Evolutionary conservation across 2,329 filamentous ascomycete genomes (phyloP), one percentile per base, ranked within the genome.

Genomic region (Pyricularia sp.): DNA sequence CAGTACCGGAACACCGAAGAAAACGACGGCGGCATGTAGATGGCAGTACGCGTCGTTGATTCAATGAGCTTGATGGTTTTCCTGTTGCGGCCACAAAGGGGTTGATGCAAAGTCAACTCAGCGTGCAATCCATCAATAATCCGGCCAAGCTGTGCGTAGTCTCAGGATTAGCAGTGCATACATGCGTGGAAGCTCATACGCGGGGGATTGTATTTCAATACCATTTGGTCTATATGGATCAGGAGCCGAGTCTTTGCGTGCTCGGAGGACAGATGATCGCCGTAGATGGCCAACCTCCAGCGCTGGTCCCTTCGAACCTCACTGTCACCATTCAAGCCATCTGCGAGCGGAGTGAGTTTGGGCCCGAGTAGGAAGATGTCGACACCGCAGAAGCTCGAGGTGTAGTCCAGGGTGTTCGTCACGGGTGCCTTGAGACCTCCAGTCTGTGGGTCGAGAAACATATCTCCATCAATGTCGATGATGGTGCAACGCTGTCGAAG

Each of bases 41-140:
- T 97, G 68, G 94, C 93, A 9, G 94, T 97, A 71, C 93, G 91
- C 16, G 94, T 97, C 31, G 89, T 87, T 16, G 94, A 96, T 77
- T 99, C 94, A 72, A 99, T 97, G 71, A 94, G 80, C 79, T 97
- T 97, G 79, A 99, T 96, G 75, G 97, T 97, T 80, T 96, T 96
- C 70, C 94, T 86, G 70, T 93, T 93, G 62, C 94, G 90, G 62
- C 94, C 94, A 74, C 93, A 97, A 62, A 97, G 87, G 65, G 97
- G 82, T 66, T 92, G 94, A 74, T 99, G 94, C 73, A 96, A 84
- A 30, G 91, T 90, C 62, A 93, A 79, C 70, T 97, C 93, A 66
- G 96, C 82, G 72, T 90, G 89, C 72, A 92, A 86, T 62, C 83
- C 86, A 74, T 96, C 92, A 64, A 94, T 88, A 65, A 86, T 79